A percentile compares a stretch with the other conserved stretches of the same genome.
phyloP scores from a whole-genome alignment of 1,284 basidiomycete species.

The Tilletiaria anomala region DNA sequence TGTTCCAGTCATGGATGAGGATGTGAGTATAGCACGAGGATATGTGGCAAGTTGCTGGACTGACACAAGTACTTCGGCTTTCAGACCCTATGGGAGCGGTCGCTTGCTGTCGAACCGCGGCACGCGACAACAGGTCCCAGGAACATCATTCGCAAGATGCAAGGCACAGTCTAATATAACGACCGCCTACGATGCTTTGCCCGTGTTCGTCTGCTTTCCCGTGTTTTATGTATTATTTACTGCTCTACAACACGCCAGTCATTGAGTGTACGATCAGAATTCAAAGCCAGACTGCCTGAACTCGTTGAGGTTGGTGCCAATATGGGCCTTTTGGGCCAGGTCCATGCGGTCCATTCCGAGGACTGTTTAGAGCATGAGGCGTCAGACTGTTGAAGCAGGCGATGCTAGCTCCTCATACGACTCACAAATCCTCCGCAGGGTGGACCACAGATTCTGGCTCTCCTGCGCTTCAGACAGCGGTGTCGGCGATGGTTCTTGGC shows the following conservation, averaged over 20 bases:
- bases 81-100: slow-evolving; percentile 13
- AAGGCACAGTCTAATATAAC: no score
- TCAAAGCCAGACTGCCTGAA: slow-evolving; percentile 73
- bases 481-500: slow-evolving; percentile 8
- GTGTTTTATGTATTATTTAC: no score
- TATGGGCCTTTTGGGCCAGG: slow-evolving; percentile 45
- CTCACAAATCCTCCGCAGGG: slow-evolving; percentile 58
- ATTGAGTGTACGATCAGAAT: no score
- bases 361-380: slow-evolving; percentile 5
- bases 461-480: slow-evolving; percentile 33
- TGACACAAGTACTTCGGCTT: background rate
- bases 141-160: background rate
- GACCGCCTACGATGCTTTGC: no score
- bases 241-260: no score
- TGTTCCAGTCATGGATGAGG: slow-evolving; percentile 26
- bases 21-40: slow-evolving; percentile 4
- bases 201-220: no score
- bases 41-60: background rate
- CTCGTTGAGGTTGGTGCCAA: slow-evolving; percentile 49
- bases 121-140: background rate
- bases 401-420: background rate
- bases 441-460: slow-evolving; percentile 63
- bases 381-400: background rate
- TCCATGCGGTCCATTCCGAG: slow-evolving; percentile 43
- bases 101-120: slow-evolving; percentile 18